Evolutionary conservation across 2,329 filamentous ascomycete species (phyloP).

Genomic region (Fragosphaeria purpurea): DNA sequence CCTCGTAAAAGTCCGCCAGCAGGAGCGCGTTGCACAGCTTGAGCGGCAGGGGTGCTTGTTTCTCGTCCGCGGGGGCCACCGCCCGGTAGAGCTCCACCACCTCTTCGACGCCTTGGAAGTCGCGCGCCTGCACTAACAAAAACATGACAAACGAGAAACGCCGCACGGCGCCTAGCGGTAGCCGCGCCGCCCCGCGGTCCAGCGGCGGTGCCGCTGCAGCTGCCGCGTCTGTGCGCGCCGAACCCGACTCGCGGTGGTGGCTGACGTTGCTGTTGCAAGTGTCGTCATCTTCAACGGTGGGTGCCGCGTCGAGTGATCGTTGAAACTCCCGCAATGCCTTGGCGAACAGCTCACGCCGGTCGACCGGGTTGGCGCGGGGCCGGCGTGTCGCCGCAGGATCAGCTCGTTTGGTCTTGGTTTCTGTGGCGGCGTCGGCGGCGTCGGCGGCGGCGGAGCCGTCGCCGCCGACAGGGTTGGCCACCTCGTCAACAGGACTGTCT

Average conservation of each 20-base stretch:
- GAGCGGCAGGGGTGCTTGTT: constrained; percentile 34
- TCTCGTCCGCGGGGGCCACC: constrained; percentile 23
- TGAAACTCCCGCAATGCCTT: constrained; percentile 26
- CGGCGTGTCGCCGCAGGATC: constrained; percentile 1
- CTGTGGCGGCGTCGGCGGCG: neutral
- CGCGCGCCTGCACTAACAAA: constrained; percentile 30
- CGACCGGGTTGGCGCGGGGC: too few species aligned
- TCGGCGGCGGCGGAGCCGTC: neutral
- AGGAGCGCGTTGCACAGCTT: constrained; percentile 56
- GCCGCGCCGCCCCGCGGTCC: constrained; percentile 14
- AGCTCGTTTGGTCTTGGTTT: neutral
- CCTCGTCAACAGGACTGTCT: too few species aligned
- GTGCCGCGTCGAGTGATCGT: constrained; percentile 27
- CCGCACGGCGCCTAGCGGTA: constrained; percentile 15
- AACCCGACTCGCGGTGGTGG: too few species aligned
- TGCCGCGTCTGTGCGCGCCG: neutral
- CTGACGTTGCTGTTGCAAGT: too few species aligned
- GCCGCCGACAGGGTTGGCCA: too few species aligned
- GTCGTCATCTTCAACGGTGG: too few species aligned
- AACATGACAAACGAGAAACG: constrained; percentile 32
- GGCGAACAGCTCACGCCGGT: constrained; percentile 20
- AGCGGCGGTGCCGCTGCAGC: constrained; percentile 4
- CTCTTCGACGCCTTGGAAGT: constrained; percentile 27
- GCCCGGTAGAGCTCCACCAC: constrained; percentile 37
- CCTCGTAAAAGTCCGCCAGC: constrained; percentile 49